Evolutionary conservation across 371 early-diverging fungal genomes (phyloP).

Genomic region (Coemansia sp.): DNA sequence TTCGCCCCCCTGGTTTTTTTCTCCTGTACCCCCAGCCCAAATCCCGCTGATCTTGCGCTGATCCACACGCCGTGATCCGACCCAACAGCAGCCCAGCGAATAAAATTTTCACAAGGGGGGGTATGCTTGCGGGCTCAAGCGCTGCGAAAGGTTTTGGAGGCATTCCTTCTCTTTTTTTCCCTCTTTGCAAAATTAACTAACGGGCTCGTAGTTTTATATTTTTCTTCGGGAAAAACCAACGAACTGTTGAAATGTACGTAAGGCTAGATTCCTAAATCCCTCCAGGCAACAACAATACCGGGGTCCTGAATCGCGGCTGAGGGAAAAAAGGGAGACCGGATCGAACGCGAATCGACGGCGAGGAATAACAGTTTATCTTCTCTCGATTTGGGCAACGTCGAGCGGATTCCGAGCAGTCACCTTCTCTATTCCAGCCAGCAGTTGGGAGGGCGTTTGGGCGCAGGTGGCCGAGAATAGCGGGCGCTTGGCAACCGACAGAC

Average conservation of each 20-base stretch:
- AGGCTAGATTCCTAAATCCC: slow-evolving; percentile 1
- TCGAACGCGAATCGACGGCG: not conserved
- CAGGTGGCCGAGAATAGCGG: no score
- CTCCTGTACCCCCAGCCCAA: no score
- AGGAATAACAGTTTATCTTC: not conserved
- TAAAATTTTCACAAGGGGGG: slow-evolving; percentile 11
- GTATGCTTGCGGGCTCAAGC: slow-evolving; percentile 13
- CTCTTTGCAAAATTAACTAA: slow-evolving; percentile 27
- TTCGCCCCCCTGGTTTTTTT: no score
- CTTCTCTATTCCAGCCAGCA: no score
- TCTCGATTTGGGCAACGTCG: not conserved
- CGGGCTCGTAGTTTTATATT: slow-evolving; percentile 35
- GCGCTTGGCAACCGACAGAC: no score
- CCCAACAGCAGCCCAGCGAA: slow-evolving; percentile 4
- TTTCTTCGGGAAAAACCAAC: slow-evolving; percentile 19
- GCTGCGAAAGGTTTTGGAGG: not conserved
- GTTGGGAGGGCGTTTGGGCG: no score
- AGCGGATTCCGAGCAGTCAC: not conserved
- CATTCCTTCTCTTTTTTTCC: slow-evolving; percentile 37
- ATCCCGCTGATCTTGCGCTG: no score
- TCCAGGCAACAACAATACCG: not conserved
- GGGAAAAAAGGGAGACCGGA: not conserved
- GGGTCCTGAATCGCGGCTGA: not conserved
- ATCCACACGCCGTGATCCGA: not conserved
- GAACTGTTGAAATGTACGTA: slow-evolving; percentile 35